Conservation (phyloP, 495 filamentous ascomycete species). For the Lasiosphaeria miniovina region DNA sequence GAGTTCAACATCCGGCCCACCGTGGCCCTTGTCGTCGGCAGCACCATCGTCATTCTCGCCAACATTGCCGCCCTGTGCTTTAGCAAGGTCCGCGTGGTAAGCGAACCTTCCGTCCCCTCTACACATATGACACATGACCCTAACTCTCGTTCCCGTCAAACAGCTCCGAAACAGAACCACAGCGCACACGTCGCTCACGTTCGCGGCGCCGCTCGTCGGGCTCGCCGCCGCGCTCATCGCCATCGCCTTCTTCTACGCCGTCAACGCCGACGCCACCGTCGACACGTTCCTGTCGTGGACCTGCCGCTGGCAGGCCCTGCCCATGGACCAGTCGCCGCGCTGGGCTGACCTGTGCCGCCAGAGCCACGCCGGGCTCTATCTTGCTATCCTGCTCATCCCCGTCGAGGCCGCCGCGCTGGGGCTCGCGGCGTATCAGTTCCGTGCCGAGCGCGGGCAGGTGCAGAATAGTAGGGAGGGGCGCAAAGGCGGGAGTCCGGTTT, state of each 20-base stretch:
- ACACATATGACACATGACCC: neutral
- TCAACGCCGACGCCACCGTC: conserved; percentile 45
- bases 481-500: conserved; percentile 21
- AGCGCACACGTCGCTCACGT: conserved; percentile 37
- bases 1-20: conserved; percentile 51
- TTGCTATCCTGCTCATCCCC: conserved; percentile 52
- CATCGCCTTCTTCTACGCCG: conserved; percentile 52
- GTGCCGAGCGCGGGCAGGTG: conserved; percentile 25
- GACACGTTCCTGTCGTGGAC: conserved; percentile 54
- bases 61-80: conserved; percentile 44
- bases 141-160: neutral
- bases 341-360: conserved; percentile 50
- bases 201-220: conserved; percentile 40
- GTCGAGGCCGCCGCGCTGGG: conserved; percentile 43
- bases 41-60: conserved; percentile 40
- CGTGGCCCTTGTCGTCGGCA: conserved; percentile 45
- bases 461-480: conserved; percentile 30
- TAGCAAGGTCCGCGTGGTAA: conserved; percentile 39
- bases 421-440: conserved; percentile 36
- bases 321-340: conserved; percentile 45
- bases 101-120: conserved; percentile 13
- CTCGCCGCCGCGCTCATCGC: conserved; percentile 47
- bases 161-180: conserved; percentile 42
- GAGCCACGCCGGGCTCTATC: conserved; percentile 47
- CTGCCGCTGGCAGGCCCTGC: conserved; percentile 48